Evolutionary conservation across 768 basidiomycete species (phyloP).

Genomic region (Candolleomyces eurysporus): DNA sequence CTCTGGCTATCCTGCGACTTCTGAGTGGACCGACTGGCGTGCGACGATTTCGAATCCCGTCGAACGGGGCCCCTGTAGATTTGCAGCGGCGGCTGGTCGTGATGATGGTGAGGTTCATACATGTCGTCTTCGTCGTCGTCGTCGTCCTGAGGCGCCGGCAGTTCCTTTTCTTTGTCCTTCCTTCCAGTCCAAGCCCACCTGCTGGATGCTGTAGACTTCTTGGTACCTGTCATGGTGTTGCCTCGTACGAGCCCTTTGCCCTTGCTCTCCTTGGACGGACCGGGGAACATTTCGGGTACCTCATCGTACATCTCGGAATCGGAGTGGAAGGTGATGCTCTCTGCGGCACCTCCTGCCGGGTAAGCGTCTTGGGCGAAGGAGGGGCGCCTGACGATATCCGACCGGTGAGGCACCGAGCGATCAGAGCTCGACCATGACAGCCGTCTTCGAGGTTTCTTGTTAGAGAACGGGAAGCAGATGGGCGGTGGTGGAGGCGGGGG

Average conservation of each 20-base stretch:
- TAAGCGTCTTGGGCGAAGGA: conserved; percentile 19
- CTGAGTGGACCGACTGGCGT: conserved; percentile 34
- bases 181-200: conserved; percentile 78
- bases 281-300: conserved; percentile 31
- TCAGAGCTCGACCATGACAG: conserved; percentile 48
- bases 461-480: conserved; percentile 59
- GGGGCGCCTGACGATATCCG: conserved; percentile 36
- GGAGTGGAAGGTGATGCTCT: conserved; percentile 54
- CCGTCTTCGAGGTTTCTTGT: conserved; percentile 34
- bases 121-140: conserved; percentile 28
- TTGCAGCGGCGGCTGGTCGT: conserved; percentile 24
- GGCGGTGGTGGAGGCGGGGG: conserved; percentile 54
- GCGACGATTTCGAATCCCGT: conserved; percentile 26
- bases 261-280: conserved; percentile 33
- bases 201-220: conserved; percentile 43
- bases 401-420: conserved; percentile 7
- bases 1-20: conserved; percentile 25
- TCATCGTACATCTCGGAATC: conserved; percentile 64
- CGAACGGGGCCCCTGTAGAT: conserved; percentile 29
- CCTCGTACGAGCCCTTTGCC: conserved; percentile 15
- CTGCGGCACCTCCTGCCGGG: conserved; percentile 39
- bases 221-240: conserved; percentile 58
- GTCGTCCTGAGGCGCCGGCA: conserved; percentile 17
- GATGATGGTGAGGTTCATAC: background rate
- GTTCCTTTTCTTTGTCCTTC: conserved; percentile 46